These are phyloP conservation scores for Chaetomium globosum DNA, from an alignment of 2,329 filamentous ascomycete genomes.

Conservation along the genomic window DNA sequence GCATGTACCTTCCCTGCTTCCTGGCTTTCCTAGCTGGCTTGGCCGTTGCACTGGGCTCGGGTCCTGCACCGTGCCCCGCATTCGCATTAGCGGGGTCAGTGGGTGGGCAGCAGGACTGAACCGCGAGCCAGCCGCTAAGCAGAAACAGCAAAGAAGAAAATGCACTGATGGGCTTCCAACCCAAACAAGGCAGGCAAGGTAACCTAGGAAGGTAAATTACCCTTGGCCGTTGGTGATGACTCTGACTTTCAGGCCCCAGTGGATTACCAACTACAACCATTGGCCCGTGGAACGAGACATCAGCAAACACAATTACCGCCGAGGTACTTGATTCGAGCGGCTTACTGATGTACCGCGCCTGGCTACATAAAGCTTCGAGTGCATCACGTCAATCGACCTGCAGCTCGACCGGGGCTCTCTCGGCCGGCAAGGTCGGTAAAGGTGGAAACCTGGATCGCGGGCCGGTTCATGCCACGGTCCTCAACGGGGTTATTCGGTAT, in stretches of 20 bases:
- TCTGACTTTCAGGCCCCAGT: not conserved
- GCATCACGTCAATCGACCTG: not conserved
- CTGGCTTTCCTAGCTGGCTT: not conserved
- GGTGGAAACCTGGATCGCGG: not conserved
- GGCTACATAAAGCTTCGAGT: not conserved
- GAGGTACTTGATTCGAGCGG: not conserved
- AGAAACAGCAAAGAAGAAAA: not conserved
- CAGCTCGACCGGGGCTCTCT: not conserved
- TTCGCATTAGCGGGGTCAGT: not conserved
- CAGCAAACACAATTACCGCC: slow-evolving; percentile 10
- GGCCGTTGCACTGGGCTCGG: not conserved
- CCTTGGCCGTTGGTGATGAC: slow-evolving; percentile 11
- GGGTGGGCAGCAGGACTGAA: not conserved
- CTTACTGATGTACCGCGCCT: not conserved
- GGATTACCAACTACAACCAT: not conserved
- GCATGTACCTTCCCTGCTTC: not conserved
- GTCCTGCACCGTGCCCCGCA: slow-evolving; percentile 3
- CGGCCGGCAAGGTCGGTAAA: not conserved
- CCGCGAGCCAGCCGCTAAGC: not conserved
- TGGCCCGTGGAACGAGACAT: slow-evolving; percentile 5
- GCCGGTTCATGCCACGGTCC: not conserved
- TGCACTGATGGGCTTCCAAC: not conserved
- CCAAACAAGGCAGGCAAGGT: not conserved
- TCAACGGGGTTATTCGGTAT: no score
- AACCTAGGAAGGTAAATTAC: not conserved